Conservation (phyloP, 2,329 filamentous ascomycete species). For the Nigrospora oryzae region DNA sequence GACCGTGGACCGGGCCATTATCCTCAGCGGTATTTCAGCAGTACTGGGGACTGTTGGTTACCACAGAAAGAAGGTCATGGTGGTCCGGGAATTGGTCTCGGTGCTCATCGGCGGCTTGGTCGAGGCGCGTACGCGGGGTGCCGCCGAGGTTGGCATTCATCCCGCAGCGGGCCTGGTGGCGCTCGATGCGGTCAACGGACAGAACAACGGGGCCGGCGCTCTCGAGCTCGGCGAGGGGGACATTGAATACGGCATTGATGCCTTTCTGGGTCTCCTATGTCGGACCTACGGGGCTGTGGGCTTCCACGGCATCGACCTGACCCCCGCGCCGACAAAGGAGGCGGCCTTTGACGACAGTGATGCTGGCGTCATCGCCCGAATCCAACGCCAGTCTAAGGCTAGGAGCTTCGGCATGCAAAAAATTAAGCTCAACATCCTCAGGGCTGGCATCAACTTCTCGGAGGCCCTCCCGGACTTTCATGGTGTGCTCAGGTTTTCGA, state of each 20-base stretch:
- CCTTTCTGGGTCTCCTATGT: conserved; percentile 52
- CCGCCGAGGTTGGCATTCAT: conserved; percentile 93
- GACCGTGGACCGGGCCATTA: conserved; percentile 66
- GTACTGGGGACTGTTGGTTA: conserved; percentile 73
- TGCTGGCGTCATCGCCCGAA: conserved; percentile 44
- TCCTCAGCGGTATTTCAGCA: conserved; percentile 80
- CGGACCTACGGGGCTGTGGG: conserved; percentile 56
- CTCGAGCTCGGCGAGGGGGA: conserved; percentile 57
- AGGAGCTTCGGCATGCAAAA: conserved; percentile 69
- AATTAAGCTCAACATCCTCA: conserved; percentile 78
- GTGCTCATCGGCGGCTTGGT: conserved; percentile 78
- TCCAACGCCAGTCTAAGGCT: conserved; percentile 47
- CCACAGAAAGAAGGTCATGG: conserved; percentile 83
- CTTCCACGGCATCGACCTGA: conserved; percentile 26
- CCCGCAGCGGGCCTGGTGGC: conserved; percentile 80
- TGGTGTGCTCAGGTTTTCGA: conserved; percentile 81
- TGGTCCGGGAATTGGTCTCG: conserved; percentile 76
- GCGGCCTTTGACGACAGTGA: conserved; percentile 35
- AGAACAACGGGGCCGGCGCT: conserved; percentile 40
- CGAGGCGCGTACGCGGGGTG: conserved; percentile 84
- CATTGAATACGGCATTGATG: conserved; percentile 57
- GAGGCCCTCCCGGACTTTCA: conserved; percentile 89
- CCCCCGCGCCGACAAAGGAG: background rate
- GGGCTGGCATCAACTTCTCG: conserved; percentile 86
- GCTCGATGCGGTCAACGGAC: conserved; percentile 47